Base-by-base conservation (phyloP, 2,329 filamentous ascomycete species). In the Fusarium ambrosium region DNA sequence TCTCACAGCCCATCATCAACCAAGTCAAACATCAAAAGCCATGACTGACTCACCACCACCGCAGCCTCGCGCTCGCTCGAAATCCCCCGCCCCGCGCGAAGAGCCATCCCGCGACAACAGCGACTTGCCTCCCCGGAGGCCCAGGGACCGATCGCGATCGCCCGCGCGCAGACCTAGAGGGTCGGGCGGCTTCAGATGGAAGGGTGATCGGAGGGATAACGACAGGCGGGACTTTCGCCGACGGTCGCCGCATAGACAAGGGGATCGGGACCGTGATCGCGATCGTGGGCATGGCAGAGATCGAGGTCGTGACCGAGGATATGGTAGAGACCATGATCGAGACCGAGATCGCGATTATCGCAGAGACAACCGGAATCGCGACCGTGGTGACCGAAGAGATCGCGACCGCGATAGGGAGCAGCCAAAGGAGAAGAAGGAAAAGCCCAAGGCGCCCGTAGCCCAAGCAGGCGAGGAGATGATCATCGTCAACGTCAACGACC, bases 401-500 rank as follows among this genome's bases (percentile, higher is more conserved):
- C 65, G 72, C 11, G 72, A 75, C 41, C 56, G 60, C 16, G 63
- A 72, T 7, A 60, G 71, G 20, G 65, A 76, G 69, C 66, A 79
- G 68, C 77, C 85, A 80, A 80, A 86, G 18, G 66, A 69, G 79
- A 80, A 80, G 62, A 81, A 78, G 58, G 77, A 80, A 64, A 82
- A 86, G 61, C 84, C 84, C 64, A 85, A 75, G 67, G 80, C 74
- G 24, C 77, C 75, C 34, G 71, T 83, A 81, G 59, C 69, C 3
- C 74, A 73, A 11, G 43, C 84, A 5, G 82, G 87, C 7, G 93
- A 97, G 80, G 92, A 95, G 66, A 97, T 98, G 93, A 98, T 98
- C 76, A 90, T 97, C 62, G 95, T 98, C 20, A 91, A 96, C 79
- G 92, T 98, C 80, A 98, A 98, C 82, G 96, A 98, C 83, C 90